phyloP scores from a whole-genome alignment of 164 flowering plant species.

The Akebia trifoliata region DNA sequence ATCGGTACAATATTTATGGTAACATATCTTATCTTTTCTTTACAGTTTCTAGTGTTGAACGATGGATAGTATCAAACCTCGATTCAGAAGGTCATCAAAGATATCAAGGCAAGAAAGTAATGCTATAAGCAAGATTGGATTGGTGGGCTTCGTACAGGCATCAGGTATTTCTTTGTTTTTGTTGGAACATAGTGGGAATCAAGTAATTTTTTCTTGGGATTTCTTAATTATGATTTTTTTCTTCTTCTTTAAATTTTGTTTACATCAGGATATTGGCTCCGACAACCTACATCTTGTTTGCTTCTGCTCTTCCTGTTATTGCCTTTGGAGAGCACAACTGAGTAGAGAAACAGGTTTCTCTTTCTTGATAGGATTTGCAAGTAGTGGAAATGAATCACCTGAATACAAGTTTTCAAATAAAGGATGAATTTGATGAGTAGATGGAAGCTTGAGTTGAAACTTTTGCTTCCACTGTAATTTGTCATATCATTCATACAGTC shows the following conservation, averaged over 20 bases:
- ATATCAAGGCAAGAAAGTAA: constrained; percentile 37
- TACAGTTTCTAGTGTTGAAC: constrained; percentile 8
- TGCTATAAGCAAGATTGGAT: constrained; percentile 57
- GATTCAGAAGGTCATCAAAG: constrained; percentile 46
- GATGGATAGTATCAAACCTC: constrained; percentile 22
- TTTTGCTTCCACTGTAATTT: constrained; percentile 54
- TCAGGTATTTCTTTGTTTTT: no score
- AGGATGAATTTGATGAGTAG: constrained; percentile 32
- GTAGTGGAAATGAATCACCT: no score
- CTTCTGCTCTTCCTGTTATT: constrained; percentile 55
- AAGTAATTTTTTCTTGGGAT: no score
- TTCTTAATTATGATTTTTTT: no score
- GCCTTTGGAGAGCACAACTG: constrained; percentile 56
- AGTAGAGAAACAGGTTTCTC: constrained; percentile 43
- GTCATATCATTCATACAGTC: constrained; percentile 65
- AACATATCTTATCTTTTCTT: no score
- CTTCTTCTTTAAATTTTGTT: no score
- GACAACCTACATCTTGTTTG: constrained; percentile 43
- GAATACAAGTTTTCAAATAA: no score
- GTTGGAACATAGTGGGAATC: no score
- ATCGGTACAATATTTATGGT: no score
- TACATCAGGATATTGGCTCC: constrained; percentile 47
- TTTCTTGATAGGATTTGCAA: no score
- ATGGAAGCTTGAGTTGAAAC: constrained; percentile 61
- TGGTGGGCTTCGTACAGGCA: constrained; percentile 25